A percentile compares a stretch with the other conserved stretches of the same genome.
Evolutionary conservation across 1,284 basidiomycete genomes (phyloP).

Genomic region (Cutaneotrichosporon spelunceum): DNA sequence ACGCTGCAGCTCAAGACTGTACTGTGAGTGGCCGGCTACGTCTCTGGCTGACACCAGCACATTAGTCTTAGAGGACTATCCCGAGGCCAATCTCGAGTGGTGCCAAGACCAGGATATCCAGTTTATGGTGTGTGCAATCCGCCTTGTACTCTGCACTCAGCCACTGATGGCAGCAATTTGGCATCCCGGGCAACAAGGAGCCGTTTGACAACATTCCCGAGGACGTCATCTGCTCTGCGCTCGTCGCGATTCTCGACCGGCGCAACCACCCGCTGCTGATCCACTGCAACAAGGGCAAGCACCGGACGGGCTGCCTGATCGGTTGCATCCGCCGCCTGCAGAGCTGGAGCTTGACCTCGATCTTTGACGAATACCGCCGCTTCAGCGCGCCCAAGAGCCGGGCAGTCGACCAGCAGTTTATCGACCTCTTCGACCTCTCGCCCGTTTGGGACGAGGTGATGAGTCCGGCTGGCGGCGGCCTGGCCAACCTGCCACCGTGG

Average conservation of each 20-base stretch:
- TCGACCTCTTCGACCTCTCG: constrained; percentile 54
- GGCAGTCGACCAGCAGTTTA: constrained; percentile 58
- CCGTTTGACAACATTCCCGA: constrained; percentile 56
- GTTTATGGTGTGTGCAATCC: constrained; percentile 38
- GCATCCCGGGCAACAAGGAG: constrained; percentile 59
- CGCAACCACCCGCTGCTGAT: constrained; percentile 59
- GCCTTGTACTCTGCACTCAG: neutral
- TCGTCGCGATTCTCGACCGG: constrained; percentile 56
- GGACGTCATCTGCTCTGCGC: constrained; percentile 57
- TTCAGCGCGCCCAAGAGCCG: constrained; percentile 56
- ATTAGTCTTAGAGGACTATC: constrained; percentile 58
- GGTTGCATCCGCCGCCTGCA: constrained; percentile 58
- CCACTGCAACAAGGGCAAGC: constrained; percentile 62
- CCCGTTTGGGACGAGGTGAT: constrained; percentile 44
- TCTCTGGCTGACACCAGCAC: constrained; percentile 30
- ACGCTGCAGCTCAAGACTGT: constrained; percentile 57
- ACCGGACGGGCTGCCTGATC: constrained; percentile 58
- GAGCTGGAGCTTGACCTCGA: constrained; percentile 56
- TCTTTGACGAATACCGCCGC: constrained; percentile 58
- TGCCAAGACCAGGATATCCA: constrained; percentile 48
- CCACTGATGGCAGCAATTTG: constrained; percentile 52
- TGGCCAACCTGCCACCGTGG: constrained; percentile 44
- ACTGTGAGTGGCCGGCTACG: constrained; percentile 29
- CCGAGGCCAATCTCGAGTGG: constrained; percentile 56
- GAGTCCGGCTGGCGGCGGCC: constrained; percentile 29